Evolutionary conservation across 352 stramenopile genomes (phyloP).

Genomic region (Aphanomyces astaci): DNA sequence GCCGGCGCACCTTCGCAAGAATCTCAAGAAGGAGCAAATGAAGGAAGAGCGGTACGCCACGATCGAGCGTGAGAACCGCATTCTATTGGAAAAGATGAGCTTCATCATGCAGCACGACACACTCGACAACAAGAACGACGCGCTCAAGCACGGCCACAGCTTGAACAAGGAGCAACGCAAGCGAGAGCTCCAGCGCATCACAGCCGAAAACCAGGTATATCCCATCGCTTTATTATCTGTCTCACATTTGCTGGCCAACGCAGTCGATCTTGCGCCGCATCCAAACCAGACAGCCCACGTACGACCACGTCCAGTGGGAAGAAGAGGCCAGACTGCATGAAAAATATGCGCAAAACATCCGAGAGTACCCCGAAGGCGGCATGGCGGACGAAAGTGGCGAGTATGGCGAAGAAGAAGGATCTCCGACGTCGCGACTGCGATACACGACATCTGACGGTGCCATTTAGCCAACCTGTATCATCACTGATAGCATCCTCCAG

Average conservation of each 20-base stretch:
- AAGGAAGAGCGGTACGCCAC: constrained; percentile 92
- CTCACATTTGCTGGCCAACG: background rate
- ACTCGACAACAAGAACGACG: constrained; percentile 81
- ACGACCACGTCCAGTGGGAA: constrained; percentile 86
- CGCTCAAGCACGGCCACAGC: constrained; percentile 64
- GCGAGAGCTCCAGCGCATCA: constrained; percentile 82
- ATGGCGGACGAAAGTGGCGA: constrained; percentile 33
- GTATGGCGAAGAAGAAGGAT: constrained; percentile 11
- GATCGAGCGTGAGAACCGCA: constrained; percentile 95
- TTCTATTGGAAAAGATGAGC: constrained; percentile 96
- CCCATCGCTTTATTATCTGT: no score
- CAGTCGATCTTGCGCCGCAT: constrained; percentile 76
- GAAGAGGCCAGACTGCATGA: constrained; percentile 81
- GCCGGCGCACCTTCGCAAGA: constrained; percentile 89
- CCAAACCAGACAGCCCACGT: constrained; percentile 84
- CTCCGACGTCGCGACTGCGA: constrained; percentile 14
- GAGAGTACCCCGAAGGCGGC: constrained; percentile 58
- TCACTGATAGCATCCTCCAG: background rate
- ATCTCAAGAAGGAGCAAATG: constrained; percentile 95
- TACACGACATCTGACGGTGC: constrained; percentile 1
- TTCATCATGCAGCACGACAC: constrained; percentile 89
- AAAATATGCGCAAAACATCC: constrained; percentile 82
- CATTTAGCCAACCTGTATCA: background rate
- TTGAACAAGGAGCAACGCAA: constrained; percentile 79
- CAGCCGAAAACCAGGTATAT: constrained; percentile 60